Evolutionary conservation across 108 stramenopile species (phyloP), one percentile per base, ranked within the genome.

Genomic region (Pseudonitzschia pungens): DNA sequence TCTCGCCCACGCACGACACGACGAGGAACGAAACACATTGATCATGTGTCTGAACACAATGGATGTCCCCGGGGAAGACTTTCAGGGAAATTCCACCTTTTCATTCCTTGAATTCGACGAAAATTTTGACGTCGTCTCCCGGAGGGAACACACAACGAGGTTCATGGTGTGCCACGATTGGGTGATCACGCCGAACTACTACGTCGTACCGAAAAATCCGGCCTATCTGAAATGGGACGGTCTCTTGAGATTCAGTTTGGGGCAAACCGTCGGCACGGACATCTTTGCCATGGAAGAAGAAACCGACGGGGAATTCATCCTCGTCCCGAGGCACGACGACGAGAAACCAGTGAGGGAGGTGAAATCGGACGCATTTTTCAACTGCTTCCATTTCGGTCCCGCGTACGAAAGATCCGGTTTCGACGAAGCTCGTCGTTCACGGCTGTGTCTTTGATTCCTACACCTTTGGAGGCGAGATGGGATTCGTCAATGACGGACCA

Each of bases 101-200:
- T 42, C 56, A 43, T 75, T 75, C 42, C 22, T 70, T 8, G 75
- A 75, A 62, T 70, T 75, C 10, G 69, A 75, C 40, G 69, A 70
- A 18, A 75, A 75, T 42, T 75, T 75, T 57, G 75, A 75, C 24
- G 50, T 75, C 6, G 69, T 70, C 8, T 69, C 75, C 0, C 4
- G 55, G 16, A 27, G 75, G 9, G 16, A 16, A 2, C 45, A 70
- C 26, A 75, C 75, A 15, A 70, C 75, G 27, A 51, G 69, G 12
- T 75, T 75, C 33, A 75, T 75, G 69, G 75, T 75, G 11, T 69
- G 69, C 57, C 75, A 75, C 40, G 75, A 75, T 63, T 75, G 75
- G 75, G 54, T 43, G 27, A 24, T 75, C 12, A 75, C 75, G 16
- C 65, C 69, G 57, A 69, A 75, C 31, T 75, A 70, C n/a, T 75